Percentiles rank a stretch among this genome's conserved stretches.
phyloP scores from a whole-genome alignment of 176 grass and related monocot species.

The maize (Zea mays) region DNA sequence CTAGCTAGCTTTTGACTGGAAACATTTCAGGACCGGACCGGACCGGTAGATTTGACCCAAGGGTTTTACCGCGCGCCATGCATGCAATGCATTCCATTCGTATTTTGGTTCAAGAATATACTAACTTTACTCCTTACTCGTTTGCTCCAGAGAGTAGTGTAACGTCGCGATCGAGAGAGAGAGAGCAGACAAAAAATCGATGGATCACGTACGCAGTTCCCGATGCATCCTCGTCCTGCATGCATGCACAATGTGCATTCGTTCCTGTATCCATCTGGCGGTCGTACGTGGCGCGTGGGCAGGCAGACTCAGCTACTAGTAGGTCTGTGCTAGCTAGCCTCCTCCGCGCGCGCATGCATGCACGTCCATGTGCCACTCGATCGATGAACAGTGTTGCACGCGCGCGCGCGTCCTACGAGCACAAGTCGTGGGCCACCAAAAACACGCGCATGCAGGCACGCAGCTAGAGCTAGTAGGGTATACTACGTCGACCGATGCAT shows the following conservation, averaged over 20 bases:
- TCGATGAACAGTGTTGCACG: neutral
- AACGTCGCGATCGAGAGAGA: constrained; percentile 13
- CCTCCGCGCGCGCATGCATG: too few relatives aligned
- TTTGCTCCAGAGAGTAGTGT: constrained; percentile 11
- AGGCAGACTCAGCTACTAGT: too few relatives aligned
- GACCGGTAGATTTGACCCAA: neutral
- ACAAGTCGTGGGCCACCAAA: neutral
- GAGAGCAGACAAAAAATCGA: constrained; percentile 15
- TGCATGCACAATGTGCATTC: neutral
- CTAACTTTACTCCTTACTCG: neutral
- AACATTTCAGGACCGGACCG: neutral
- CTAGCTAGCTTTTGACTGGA: constrained; percentile 44
- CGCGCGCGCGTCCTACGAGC: neutral
- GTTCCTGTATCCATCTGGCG: too few relatives aligned
- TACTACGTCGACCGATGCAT: too few relatives aligned
- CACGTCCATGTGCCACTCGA: neutral
- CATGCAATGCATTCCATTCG: too few relatives aligned
- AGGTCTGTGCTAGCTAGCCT: neutral
- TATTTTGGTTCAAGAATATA: too few relatives aligned
- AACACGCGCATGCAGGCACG: neutral
- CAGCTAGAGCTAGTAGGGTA: too few relatives aligned
- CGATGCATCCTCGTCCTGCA: neutral
- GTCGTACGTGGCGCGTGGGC: too few relatives aligned
- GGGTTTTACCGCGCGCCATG: neutral
- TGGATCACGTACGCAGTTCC: constrained; percentile 16